phyloP scores from a whole-genome alignment of 2,329 filamentous ascomycete species.

The Cladophialophora carrionii region DNA sequence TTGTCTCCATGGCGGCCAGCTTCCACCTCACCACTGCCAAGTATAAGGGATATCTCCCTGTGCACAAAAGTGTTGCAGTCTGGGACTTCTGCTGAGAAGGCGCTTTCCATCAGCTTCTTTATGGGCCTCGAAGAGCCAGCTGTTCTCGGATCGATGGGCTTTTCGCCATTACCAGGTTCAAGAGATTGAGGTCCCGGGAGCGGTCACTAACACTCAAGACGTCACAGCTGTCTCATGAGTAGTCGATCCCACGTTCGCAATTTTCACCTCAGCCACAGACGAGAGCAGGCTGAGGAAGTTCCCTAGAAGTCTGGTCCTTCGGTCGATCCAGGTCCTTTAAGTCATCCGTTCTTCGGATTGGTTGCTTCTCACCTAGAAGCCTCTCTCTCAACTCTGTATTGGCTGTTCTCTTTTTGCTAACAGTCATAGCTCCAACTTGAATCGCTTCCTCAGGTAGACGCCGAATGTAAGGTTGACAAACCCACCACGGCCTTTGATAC shows the following conservation, averaged over 20 bases:
- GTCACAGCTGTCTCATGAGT: background rate
- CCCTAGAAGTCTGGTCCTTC: slow-evolving; percentile 11
- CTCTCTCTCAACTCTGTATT: slow-evolving; percentile 31
- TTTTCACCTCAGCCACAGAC: slow-evolving; percentile 30
- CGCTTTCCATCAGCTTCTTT: too few species aligned
- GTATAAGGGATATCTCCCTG: too few species aligned
- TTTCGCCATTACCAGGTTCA: background rate
- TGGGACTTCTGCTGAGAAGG: background rate
- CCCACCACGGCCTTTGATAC: slow-evolving; percentile 85
- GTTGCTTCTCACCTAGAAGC: slow-evolving; percentile 30
- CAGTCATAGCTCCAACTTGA: slow-evolving; percentile 73
- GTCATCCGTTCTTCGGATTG: slow-evolving; percentile 17
- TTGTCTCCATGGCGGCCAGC: too few species aligned
- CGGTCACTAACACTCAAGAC: background rate
- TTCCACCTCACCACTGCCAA: too few species aligned
- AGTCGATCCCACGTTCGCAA: background rate
- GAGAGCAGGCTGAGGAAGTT: slow-evolving; percentile 36
- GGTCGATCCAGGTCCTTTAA: background rate
- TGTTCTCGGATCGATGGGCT: background rate
- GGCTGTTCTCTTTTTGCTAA: slow-evolving; percentile 65
- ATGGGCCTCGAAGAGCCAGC: background rate
- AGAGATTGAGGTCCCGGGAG: background rate
- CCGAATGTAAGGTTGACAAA: slow-evolving; percentile 83
- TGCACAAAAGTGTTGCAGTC: too few species aligned
- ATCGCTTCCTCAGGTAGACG: slow-evolving; percentile 86